Base-by-base conservation (phyloP, 2,329 filamentous ascomycete species). In the Daldinia sp. region DNA sequence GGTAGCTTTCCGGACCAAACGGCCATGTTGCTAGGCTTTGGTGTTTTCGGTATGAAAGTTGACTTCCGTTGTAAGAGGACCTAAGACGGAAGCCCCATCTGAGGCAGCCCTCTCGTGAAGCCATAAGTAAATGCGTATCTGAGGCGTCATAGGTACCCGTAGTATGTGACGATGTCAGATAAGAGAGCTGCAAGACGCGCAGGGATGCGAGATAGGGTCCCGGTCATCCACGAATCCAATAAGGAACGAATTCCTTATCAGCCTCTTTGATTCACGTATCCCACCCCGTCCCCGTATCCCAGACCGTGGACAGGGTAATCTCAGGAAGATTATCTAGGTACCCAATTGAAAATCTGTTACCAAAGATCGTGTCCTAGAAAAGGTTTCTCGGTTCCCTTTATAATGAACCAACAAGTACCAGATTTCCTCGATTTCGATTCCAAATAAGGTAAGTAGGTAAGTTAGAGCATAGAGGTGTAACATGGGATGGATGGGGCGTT, bases 1-100 rank as follows among this genome's bases (percentile, higher is more conserved):
- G 64, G 66, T 15, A 56, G 65, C 41, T 58, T 66, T 60, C 59
- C 70, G 71, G 74, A 74, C 37, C 37, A 64, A 10, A 17, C 32
- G 35, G 25, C 32, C 25, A 23, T 27, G 35, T 59, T 19, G 3
- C 30, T 25, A 32, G n/a, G 39, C 15, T 25, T 29, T 45, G 8
- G 11, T 15, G 9, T 10, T 32, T 48, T 19, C 27, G 19, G 3
- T 7, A 30, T 19, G 17, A 11, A 7, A 13, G 19, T 11, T 15
- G n/a, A 4, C 27, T 30, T 27, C n/a, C n/a, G n/a, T 30, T 30
- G 27, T 13, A 29, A 30, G 15, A 19, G 13, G 45, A 48, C 15
- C 11, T 15, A 13, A 48, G 11, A 19, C 9, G n/a, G 25, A 4
- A 41, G 37, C 37, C 9, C 11, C 21, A 8, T 15, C 13, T 11